Base-by-base conservation (phyloP, 2,329 filamentous ascomycete genomes). In the Fusarium sp. region DNA sequence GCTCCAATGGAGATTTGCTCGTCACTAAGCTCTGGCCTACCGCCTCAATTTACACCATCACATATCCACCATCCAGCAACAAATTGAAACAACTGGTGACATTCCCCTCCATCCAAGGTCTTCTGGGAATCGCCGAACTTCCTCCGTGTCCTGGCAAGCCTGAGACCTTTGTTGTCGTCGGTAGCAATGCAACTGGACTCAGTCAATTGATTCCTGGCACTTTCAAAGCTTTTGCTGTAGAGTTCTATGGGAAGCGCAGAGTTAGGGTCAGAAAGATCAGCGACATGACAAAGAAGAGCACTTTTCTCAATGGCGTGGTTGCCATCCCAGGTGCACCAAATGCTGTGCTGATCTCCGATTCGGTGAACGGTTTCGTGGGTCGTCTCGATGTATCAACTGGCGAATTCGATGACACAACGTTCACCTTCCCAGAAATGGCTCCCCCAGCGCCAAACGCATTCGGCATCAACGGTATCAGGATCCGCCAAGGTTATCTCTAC, bases 231-330 rank as follows among this genome's bases (percentile, higher is more conserved):
- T 63, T 60, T 40, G 30, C 43, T 8, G 11, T 63, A 1, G 43
- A 63, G 23, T 57, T 63, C n/a, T 30, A 57, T 4, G 14, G 21
- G 7, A 40, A n/a, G 7, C n/a, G 56, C 7, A 27, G 27, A 13
- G 49, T 40, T 0, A 42, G 40, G 10, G 21, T 63, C 14, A 63
- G 37, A 10, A 63, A 43, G 25, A 63, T 63, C 9, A 63, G 60
- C 14, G 27, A 48, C 2, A 63, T 63, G 60, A 63, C 49, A 8
- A 13, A 25, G 18, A 49, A 32, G 5, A 63, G 60, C 20, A 42
- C 60, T 5, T 63, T 63, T 28, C 60, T 63, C 14, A 63, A 63
- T 28, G 60, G 60, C 6, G 59, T 63, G 11, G 25, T 13, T 2
- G 43, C 60, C 1, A 49, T 63, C 7, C 60, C 60, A 1, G 59